Evolutionary conservation across 2,329 filamentous ascomycete species (phyloP).

Genomic region (Colletotrichum sp.): DNA sequence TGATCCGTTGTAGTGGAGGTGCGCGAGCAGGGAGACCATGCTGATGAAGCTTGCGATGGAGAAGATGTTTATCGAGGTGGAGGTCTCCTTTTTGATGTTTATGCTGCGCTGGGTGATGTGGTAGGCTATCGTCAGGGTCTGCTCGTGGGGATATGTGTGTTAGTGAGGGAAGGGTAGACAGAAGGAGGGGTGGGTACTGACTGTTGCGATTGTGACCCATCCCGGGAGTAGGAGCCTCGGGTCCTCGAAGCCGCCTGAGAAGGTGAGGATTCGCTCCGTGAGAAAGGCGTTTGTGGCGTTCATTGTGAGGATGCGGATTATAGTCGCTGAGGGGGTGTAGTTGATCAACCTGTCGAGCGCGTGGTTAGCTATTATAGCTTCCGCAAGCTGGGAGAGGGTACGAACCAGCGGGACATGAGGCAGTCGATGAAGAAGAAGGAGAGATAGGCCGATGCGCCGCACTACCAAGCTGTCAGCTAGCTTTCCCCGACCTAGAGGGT

Average conservation of each 20-base stretch:
- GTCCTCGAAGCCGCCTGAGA: slow-evolving; percentile 73
- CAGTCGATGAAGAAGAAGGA: slow-evolving; percentile 86
- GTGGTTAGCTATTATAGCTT: neutral
- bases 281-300: slow-evolving; percentile 77
- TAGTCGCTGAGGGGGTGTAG: slow-evolving; percentile 81
- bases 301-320: slow-evolving; percentile 78
- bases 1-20: slow-evolving; percentile 67
- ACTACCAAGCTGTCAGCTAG: slow-evolving; percentile 49
- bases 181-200: slow-evolving; percentile 39
- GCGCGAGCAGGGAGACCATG: slow-evolving; percentile 71
- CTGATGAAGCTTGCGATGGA: slow-evolving; percentile 78
- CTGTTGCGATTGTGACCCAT: slow-evolving; percentile 79
- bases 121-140: slow-evolving; percentile 77
- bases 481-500: fast-evolving
- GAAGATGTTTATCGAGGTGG: slow-evolving; percentile 78
- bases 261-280: slow-evolving; percentile 73
- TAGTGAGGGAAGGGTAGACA: neutral
- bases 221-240: slow-evolving; percentile 74
- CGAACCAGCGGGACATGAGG: slow-evolving; percentile 80
- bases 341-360: slow-evolving; percentile 70
- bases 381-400: neutral
- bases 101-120: slow-evolving; percentile 80
- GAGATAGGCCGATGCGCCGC: slow-evolving; percentile 76
- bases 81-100: slow-evolving; percentile 80
- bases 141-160: neutral